These are phyloP conservation scores for Starmera amethionina DNA, from an alignment of 805 yeast genomes.

Conservation along the genomic window DNA sequence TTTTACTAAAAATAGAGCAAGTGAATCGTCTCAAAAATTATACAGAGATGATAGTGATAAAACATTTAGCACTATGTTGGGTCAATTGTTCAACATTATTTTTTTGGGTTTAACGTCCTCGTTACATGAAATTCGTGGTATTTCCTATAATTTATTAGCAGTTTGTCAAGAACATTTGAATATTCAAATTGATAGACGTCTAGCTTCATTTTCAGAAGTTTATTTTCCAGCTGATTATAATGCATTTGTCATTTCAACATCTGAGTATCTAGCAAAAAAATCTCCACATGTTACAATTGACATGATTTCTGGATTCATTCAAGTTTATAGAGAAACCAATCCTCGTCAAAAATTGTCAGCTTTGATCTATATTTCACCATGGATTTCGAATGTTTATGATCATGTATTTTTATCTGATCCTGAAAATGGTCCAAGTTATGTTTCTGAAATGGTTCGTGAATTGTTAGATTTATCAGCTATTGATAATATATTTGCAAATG, in stretches of 20 bases:
- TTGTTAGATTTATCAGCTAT: conserved; percentile 48
- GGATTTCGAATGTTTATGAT: conserved; percentile 60
- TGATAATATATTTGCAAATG: conserved; percentile 37
- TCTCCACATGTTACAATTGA: conserved; percentile 54
- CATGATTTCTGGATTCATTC: conserved; percentile 39
- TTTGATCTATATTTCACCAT: conserved; percentile 49
- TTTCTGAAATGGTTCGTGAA: conserved; percentile 51
- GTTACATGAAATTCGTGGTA: conserved; percentile 46
- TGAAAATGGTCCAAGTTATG: conserved; percentile 48
- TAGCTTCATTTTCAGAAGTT: conserved; percentile 46
- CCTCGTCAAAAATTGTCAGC: conserved; percentile 19
- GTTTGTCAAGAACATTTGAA: conserved; percentile 51
- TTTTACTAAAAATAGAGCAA: conserved; percentile 49
- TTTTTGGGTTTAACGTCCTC: conserved; percentile 60
- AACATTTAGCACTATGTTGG: conserved; percentile 34
- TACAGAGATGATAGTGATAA: conserved; percentile 11
- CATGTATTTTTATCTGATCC: conserved; percentile 46
- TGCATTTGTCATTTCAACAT: conserved; percentile 47
- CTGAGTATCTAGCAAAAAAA: conserved; percentile 43
- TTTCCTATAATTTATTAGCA: conserved; percentile 55
- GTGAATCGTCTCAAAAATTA: conserved; percentile 17
- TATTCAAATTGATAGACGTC: conserved; percentile 47
- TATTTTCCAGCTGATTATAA: conserved; percentile 62
- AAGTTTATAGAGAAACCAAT: conserved; percentile 36
- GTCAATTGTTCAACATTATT: conserved; percentile 52